A percentile compares a stretch with the other conserved stretches of the same genome.
phyloP scores from a whole-genome alignment of 768 basidiomycete genomes.

The Tulasnella sp. region DNA sequence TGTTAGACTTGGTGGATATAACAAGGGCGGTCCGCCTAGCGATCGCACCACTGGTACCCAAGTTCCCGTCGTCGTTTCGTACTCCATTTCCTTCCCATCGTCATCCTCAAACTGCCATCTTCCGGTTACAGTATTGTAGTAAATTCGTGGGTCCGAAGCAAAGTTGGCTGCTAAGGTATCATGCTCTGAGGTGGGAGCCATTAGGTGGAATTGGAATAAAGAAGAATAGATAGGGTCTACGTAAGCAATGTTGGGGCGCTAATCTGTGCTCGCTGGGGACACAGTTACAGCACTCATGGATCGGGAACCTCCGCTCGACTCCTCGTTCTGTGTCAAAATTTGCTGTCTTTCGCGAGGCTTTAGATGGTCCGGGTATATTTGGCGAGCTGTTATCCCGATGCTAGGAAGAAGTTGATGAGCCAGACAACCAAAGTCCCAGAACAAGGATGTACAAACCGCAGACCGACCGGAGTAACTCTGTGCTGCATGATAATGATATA shows the following conservation, averaged over 20 bases:
- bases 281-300: not conserved
- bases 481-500: constrained; percentile 1
- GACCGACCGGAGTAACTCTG: constrained; percentile 9
- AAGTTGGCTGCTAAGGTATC: constrained; percentile 64
- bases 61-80: constrained; percentile 63
- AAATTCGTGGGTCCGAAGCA: constrained; percentile 74
- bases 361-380: constrained; percentile 21
- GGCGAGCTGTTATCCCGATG: constrained; percentile 22
- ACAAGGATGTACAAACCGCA: not conserved
- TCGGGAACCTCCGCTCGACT: not conserved
- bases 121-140: constrained; percentile 67
- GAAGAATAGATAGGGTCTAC: constrained; percentile 1
- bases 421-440: too few relatives aligned
- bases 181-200: constrained; percentile 33
- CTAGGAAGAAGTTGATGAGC: not conserved
- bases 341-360: not conserved
- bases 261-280: not conserved
- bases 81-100: constrained; percentile 88
- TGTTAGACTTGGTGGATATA: not conserved
- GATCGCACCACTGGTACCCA: constrained; percentile 82
- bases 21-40: not conserved
- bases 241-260: constrained; percentile 15
- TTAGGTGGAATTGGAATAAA: constrained; percentile 6
- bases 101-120: constrained; percentile 90
- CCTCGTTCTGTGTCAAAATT: not conserved